Evolutionary conservation across 306 rosid species (phyloP), one percentile per base, ranked within the genome.

Genomic region (Adenanthera pavonina): DNA sequence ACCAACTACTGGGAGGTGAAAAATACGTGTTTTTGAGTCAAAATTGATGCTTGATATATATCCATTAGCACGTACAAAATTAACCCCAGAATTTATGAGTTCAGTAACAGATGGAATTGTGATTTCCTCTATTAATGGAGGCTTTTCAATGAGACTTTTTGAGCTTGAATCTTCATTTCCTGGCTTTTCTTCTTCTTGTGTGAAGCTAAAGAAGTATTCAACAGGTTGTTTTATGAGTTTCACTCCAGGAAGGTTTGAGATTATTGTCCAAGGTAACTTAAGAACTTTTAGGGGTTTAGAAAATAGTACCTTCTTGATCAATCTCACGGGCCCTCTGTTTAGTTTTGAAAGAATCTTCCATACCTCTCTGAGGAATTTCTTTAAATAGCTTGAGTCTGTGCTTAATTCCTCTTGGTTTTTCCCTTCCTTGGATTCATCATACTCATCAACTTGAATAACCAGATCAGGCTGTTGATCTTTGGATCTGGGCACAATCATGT

Each of bases 121-220:
- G 60, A 94, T 94, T 84, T 94, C 94, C 76, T 92, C 97, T 14
- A 88, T 46, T 41, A 86, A 84, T 5, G 97, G 96, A 19, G 91
- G 92, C 62, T 73, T 88, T 83, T 76, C 82, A 9, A 56, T 20
- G 52, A 19, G 49, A 46, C 14, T 68, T 0, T 16, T 68, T 2
- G 38, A 44, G 8, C 16, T 6, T 20, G 74, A 44, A 43, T 34
- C 36, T 17, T 2, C 35, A 7, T n/a, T 69, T 69, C 46, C 38
- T 19, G 56, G n/a, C 41, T 73, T 35, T 72, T 34, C 62, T 62
- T 77, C 86, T 76, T 54, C 81, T 47, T 65, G 71, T 20, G 76
- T 59, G 72, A 74, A 81, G 38, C 20, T 44, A 52, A 83, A 80
- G 19, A 90, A 46, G 51, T 54, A 53, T n/a, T 70, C 80, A 8